A percentile compares a stretch with the other conserved stretches of the same genome.
Evolutionary conservation across 306 rosid species (phyloP).

Genomic region (Cucurbita pepo): DNA sequence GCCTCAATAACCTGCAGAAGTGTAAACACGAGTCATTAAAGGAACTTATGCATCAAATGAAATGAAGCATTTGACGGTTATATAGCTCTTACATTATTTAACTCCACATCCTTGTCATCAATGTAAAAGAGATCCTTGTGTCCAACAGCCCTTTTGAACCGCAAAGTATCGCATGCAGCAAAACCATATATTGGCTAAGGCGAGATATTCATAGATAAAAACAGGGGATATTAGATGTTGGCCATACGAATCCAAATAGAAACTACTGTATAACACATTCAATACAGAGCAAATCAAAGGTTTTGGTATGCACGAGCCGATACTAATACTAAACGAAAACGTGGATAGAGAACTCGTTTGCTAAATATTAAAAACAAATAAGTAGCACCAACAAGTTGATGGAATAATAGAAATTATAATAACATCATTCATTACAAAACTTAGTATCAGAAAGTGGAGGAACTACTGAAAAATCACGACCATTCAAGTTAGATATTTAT

Average conservation of each 20-base stretch:
- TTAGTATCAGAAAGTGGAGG: background rate
- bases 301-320: background rate
- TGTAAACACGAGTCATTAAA: background rate
- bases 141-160: constrained; percentile 74
- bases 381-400: background rate
- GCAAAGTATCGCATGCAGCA: constrained; percentile 50
- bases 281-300: background rate
- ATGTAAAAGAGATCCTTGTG: constrained; percentile 81
- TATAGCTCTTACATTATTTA: constrained; percentile 58
- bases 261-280: background rate
- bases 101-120: constrained; percentile 82
- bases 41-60: background rate
- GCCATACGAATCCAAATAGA: background rate
- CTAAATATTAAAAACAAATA: background rate
- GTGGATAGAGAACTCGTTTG: background rate
- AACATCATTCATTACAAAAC: background rate
- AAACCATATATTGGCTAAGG: constrained; percentile 76
- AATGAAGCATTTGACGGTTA: constrained; percentile 10
- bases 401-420: background rate
- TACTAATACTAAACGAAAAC: background rate
- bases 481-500: background rate
- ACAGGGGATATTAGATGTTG: constrained; percentile 5
- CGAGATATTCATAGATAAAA: constrained; percentile 10
- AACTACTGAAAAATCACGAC: background rate
- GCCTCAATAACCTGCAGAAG: constrained; percentile 50